phyloP scores from a whole-genome alignment of 139 green algal species.

The Picochlorum sp. region DNA sequence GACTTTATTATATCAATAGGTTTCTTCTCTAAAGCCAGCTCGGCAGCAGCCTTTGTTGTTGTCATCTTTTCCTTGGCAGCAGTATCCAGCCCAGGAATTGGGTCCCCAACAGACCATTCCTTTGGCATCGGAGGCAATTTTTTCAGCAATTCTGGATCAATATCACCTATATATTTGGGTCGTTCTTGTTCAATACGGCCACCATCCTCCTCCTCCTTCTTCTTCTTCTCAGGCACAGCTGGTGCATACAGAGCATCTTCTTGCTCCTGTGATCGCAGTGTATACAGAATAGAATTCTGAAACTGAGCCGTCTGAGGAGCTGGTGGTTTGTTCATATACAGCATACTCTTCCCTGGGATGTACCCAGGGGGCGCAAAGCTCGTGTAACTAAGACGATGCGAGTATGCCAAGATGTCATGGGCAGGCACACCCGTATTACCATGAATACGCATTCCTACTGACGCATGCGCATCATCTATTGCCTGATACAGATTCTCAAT shows the following conservation, averaged over 20 bases:
- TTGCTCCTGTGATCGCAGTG: background rate
- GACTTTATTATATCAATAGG: background rate
- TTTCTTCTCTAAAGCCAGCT: background rate
- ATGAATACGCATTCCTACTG: background rate
- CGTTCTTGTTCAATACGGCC: background rate
- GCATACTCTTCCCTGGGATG: conserved; percentile 18
- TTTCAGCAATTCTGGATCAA: conserved; percentile 3
- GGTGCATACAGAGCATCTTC: background rate
- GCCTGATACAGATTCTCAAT: background rate
- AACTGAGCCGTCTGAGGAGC: conserved; percentile 43
- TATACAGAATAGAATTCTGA: conserved; percentile 33
- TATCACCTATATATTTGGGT: background rate
- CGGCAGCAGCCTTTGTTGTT: background rate
- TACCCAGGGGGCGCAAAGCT: conserved; percentile 33
- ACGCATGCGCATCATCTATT: background rate
- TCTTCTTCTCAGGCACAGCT: background rate
- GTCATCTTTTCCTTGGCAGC: no score
- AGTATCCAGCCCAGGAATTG: conserved; percentile 17
- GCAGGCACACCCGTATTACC: background rate
- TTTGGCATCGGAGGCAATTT: conserved; percentile 24
- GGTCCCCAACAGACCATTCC: conserved; percentile 41
- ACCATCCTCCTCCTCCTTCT: background rate
- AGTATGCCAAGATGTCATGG: conserved; percentile 25
- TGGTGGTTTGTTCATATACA: conserved; percentile 35
- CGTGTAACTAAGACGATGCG: conserved; percentile 42